Percentiles rank a stretch among this genome's conserved stretches.
Conservation (phyloP, 2,329 filamentous ascomycete genomes). For the Coniochaeta sp. region DNA sequence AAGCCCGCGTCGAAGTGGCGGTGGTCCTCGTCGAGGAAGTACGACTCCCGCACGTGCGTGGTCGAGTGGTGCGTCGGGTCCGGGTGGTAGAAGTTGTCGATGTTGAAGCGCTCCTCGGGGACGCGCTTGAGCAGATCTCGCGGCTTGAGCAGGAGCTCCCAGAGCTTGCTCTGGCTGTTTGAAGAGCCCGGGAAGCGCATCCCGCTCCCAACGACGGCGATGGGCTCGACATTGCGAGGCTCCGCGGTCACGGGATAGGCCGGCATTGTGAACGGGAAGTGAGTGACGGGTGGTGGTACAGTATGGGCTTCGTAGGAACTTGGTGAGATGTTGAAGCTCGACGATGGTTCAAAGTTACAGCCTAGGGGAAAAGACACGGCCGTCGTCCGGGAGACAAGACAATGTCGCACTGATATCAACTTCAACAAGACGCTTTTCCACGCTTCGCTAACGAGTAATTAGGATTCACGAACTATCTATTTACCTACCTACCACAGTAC, state of each 20-base stretch:
- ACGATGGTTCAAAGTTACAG: neutral
- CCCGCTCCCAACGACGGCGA: slow-evolving; percentile 4
- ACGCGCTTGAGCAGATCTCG: neutral
- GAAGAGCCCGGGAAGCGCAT: slow-evolving; percentile 3
- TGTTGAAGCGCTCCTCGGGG: neutral
- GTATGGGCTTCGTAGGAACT: neutral
- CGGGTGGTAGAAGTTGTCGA: slow-evolving; percentile 2
- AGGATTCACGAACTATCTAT: no score
- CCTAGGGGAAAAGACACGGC: neutral
- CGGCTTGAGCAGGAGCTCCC: slow-evolving; percentile 5
- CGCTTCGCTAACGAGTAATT: neutral
- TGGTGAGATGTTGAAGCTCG: slow-evolving; percentile 1
- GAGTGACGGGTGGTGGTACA: neutral
- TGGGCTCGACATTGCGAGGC: slow-evolving; percentile 2
- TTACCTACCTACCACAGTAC: no score
- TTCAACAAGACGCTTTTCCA: neutral
- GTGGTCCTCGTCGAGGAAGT: slow-evolving; percentile 2
- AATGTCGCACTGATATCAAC: neutral
- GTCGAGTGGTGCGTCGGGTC: neutral
- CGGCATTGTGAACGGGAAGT: neutral
- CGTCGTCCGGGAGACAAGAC: neutral
- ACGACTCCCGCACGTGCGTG: neutral
- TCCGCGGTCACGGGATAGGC: no score
- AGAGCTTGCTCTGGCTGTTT: neutral
- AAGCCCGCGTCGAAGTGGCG: slow-evolving; percentile 1